Base-by-base conservation (phyloP, 805 yeast species). In the Hanseniaspora taiwanica region DNA sequence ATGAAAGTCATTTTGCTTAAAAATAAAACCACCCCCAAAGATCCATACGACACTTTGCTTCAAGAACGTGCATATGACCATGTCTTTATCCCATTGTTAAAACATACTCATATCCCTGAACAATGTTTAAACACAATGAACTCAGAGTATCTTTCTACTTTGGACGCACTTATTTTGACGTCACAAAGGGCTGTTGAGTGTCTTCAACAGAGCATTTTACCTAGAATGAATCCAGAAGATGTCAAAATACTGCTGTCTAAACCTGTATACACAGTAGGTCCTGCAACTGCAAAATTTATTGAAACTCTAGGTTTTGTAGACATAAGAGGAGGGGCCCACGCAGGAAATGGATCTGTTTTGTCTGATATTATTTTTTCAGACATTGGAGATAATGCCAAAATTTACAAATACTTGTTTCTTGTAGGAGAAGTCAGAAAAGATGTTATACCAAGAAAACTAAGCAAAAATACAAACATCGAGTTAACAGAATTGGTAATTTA, bases 141-240 rank as follows among this genome's bases (percentile, higher is more conserved):
- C 2, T 65, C 74, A 4, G 51, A 52, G 0, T 63, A 60, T 8
- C 75, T 72, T 44, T 44, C 71, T 1, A 36, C 50, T 1, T 49
- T 66, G 21, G 66, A 69, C 32, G 71, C 77, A 0, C 58, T 85
- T 27, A 79, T 89, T 8, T 76, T 89, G 3, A 87, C 97, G 0
- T 81, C 94, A 2, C 96, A 89, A 55, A 59, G 97, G 47, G 94
- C 96, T 2, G 94, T 87, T 0, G 96, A 87, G 49, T 78, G 84
- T 4, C 58, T 85, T 10, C 72, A 71, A 44, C 62, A 64, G 29
- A 55, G 71, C 12, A 59, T 78, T 5, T 37, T 59, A 1, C 50
- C 59, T 7, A 25, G 34, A 1, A 43, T 61, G 10, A 16, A 50
- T 2, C 36, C 34, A 0, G 49, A 37, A 1, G 44, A 37, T 7